Conservation (phyloP, 2,329 filamentous ascomycete genomes). For the Cytospora leucostoma region DNA sequence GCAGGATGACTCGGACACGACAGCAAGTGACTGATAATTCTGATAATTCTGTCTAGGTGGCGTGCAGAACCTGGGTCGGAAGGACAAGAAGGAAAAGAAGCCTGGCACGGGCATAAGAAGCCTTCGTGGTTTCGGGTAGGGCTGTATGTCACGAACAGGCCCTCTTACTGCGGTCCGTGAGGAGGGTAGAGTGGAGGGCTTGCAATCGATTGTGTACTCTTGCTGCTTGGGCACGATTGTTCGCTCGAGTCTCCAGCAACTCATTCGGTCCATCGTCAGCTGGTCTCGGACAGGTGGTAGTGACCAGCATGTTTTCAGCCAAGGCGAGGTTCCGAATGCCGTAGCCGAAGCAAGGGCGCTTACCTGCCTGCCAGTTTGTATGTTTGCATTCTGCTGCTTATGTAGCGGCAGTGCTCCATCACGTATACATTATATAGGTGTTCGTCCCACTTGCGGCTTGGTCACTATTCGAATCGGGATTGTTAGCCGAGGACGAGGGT, state of each 20-base stretch:
- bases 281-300: no score
- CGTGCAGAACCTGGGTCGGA: conserved; percentile 49
- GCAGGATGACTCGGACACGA: background rate
- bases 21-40: background rate
- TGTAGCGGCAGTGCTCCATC: no score
- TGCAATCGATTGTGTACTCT: background rate
- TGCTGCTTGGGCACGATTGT: background rate
- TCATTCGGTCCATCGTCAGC: background rate
- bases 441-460: no score
- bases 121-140: conserved; percentile 40
- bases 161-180: background rate
- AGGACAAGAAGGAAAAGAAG: conserved; percentile 51
- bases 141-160: background rate
- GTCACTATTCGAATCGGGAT: no score
- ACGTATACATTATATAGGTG: no score
- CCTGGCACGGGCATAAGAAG: conserved; percentile 38
- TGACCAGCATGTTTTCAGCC: no score
- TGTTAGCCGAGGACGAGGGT: no score
- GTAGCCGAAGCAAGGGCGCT: no score
- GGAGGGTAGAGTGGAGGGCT: background rate
- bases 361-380: no score
- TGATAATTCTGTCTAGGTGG: conserved; percentile 40
- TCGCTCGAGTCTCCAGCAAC: background rate
- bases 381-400: no score
- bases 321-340: conserved; percentile 32